Base-by-base conservation (phyloP, 192 early-diverging fungal genomes). In the Anaeromyces robustus region DNA sequence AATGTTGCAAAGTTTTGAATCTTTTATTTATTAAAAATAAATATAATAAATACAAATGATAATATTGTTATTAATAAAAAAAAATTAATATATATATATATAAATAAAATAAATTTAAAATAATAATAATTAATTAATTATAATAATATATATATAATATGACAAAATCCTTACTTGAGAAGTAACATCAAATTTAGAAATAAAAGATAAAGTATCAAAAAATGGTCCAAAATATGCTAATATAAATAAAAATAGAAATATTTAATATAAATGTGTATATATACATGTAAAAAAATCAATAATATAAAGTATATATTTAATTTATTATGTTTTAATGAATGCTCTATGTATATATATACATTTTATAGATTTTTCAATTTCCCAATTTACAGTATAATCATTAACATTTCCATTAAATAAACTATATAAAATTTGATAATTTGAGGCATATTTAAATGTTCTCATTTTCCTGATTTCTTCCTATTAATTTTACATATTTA, bases 361-460 rank as follows among this genome's bases (percentile, higher is more conserved):
- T 29, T 89, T 80, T 12, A 95, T 85, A 0, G 93, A 92, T 9
- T 84, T 84, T 80, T 94, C 88, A 80, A 96, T 94, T 77, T 95
- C 92, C 97, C 97, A 99, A 77, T 89, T 88, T 0, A 94, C 87
- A 4, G 86, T 80, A 6, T 89, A 84, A n/a, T 88, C 88, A 12
- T 84, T 86, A 0, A 96, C 94, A 78, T 97, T 88, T 17, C 91
- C 95, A 81, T 94, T 95, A 97, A 81, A 89, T 22, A 99, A 85
- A 80, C 93, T 96, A 79, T 97, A 93, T 4, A 92, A 93, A 41
- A 97, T 78, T 80, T 96, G 91, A 80, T 97, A 97, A 78, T 92
- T 87, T 22, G 93, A 86, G 0, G 96, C 90, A 82, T 93, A 98
- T 83, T 96, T 96, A 43, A 98, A 86, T 12, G 92, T 90, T 29